Evolutionary conservation across 352 stramenopile species (phyloP).

Genomic region (Pythium dissimile): DNA sequence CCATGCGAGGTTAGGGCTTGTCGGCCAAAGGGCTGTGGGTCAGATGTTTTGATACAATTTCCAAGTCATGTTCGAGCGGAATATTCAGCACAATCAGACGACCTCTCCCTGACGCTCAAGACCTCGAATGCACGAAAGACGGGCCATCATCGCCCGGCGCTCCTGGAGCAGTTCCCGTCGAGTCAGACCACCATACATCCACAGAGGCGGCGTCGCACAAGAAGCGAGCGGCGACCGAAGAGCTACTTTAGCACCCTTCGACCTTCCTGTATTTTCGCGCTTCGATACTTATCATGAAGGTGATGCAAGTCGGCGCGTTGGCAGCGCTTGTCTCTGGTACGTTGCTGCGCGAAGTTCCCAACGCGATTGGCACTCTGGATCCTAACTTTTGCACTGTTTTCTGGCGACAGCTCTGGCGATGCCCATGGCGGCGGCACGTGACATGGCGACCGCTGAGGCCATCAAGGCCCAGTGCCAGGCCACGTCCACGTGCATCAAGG

Average conservation of each 20-base stretch:
- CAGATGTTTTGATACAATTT: not conserved
- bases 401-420: conserved; percentile 3
- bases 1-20: not conserved
- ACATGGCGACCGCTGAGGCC: not conserved
- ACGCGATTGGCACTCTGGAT: not conserved
- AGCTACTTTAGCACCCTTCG: too few relatives aligned
- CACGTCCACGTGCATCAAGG: conserved; percentile 32
- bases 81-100: conserved; percentile 15
- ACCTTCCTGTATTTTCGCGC: too few relatives aligned
- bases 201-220: not conserved
- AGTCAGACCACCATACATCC: conserved; percentile 3
- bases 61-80: not conserved
- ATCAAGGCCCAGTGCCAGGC: conserved; percentile 20
- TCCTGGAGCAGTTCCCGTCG: not conserved
- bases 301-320: conserved; percentile 5
- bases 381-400: not conserved
- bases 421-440: not conserved
- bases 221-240: too few relatives aligned
- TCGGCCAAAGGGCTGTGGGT: not conserved
- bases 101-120: not conserved
- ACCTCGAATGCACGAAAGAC: not conserved
- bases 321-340: conserved; percentile 9
- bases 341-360: not conserved
- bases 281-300: conserved; percentile 16
- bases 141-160: not conserved